These are phyloP conservation scores for Steccherinum ochraceum DNA, from an alignment of 768 basidiomycete species.

Conservation along the genomic window DNA sequence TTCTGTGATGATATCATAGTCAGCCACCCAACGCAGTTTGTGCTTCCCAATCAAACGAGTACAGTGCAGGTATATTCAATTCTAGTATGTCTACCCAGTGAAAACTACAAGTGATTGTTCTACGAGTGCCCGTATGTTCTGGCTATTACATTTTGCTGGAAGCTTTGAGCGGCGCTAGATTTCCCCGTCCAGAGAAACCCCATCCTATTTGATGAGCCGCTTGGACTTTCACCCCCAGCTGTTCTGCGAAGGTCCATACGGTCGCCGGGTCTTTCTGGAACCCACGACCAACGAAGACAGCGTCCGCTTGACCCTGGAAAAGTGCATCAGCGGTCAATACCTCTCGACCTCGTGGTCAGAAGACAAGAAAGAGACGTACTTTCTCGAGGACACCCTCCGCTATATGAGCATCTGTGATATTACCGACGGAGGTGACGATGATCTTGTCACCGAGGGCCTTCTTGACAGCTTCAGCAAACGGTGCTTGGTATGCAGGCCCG, in stretches of 20 bases:
- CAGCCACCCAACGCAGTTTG: no score
- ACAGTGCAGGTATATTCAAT: no score
- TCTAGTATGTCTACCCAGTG: no score
- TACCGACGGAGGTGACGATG: conserved; percentile 48
- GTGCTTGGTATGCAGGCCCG: conserved; percentile 8
- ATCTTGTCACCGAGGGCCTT: conserved; percentile 33
- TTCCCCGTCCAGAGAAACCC: conserved; percentile 18
- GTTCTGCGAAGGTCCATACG: conserved; percentile 46
- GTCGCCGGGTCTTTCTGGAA: conserved; percentile 56
- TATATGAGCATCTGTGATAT: conserved; percentile 46
- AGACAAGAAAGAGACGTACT: not conserved
- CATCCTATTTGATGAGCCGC: conserved; percentile 49
- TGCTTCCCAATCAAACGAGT: no score
- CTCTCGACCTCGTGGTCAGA: not conserved
- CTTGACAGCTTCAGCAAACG: conserved; percentile 28
- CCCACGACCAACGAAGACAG: conserved; percentile 25
- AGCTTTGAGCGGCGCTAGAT: not conserved
- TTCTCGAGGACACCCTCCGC: conserved; percentile 53
- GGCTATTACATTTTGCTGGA: no score
- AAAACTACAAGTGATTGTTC: not conserved
- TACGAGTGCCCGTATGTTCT: not conserved
- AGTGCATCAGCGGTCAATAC: not conserved
- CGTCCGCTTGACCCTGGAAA: conserved; percentile 45
- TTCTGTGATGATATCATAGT: no score
- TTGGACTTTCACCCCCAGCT: conserved; percentile 41